Conservation (phyloP, 805 yeast genomes). For the Nakazawaea ambrosiae region DNA sequence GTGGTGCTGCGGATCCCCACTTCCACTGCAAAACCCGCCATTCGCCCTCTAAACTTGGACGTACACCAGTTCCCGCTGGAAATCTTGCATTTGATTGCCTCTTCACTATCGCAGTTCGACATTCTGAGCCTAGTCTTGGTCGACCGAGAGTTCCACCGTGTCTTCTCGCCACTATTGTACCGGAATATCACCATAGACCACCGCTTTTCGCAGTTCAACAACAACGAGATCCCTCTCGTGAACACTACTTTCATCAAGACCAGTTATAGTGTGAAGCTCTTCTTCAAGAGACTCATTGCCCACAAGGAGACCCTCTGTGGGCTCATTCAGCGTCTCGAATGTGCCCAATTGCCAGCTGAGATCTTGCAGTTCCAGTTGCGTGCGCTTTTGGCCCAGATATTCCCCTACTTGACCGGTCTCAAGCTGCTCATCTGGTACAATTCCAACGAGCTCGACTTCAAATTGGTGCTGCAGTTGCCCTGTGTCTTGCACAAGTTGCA, state of each 20-base stretch:
- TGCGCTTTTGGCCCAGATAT: neutral
- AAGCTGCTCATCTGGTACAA: constrained; percentile 2
- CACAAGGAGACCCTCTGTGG: neutral
- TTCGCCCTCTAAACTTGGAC: too few species aligned
- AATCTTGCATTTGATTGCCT: constrained; percentile 1
- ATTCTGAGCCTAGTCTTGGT: neutral
- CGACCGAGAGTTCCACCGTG: neutral
- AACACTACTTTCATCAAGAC: constrained; percentile 1
- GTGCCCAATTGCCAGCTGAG: constrained; percentile 1
- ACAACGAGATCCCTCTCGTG: neutral
- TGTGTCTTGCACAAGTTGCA: neutral
- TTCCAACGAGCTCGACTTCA: constrained; percentile 3
- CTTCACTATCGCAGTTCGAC: constrained; percentile 6
- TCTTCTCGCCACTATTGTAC: constrained; percentile 2
- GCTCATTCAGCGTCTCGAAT: neutral
- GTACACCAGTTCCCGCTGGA: constrained; percentile 2
- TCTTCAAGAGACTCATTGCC: neutral
- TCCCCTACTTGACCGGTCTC: constrained; percentile 1
- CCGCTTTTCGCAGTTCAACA: constrained; percentile 1
- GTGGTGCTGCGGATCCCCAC: too few species aligned
- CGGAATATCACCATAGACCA: neutral
- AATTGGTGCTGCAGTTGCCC: neutral
- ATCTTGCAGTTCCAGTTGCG: neutral
- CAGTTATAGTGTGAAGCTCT: constrained; percentile 3
- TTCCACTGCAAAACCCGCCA: too few species aligned